A percentile compares a stretch with the other conserved stretches of the same genome.
phyloP scores from a whole-genome alignment of 768 basidiomycete genomes.

The Calocybe indica region DNA sequence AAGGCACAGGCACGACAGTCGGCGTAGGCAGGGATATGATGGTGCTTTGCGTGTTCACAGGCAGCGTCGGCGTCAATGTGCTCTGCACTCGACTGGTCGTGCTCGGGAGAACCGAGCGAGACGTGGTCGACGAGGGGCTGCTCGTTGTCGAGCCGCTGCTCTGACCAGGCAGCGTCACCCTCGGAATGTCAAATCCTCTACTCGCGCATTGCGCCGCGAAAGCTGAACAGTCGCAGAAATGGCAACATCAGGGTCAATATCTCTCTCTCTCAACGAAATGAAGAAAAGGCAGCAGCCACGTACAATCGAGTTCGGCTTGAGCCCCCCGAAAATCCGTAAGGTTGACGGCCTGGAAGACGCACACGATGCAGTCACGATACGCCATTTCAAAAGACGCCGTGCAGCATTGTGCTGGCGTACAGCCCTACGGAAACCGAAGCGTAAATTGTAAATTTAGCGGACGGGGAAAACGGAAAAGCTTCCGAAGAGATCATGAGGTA shows the following conservation, averaged over 20 bases:
- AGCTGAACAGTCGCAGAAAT: slow-evolving; percentile 5
- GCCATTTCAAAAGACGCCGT: slow-evolving; percentile 27
- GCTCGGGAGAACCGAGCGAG: too few species aligned
- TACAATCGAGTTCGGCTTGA: slow-evolving; percentile 20
- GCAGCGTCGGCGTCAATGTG: too few species aligned
- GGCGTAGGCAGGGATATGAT: too few species aligned
- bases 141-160: not conserved
- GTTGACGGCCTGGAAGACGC: slow-evolving; percentile 22
- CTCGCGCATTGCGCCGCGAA: slow-evolving; percentile 16
- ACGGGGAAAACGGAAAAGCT: not conserved
- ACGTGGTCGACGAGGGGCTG: not conserved
- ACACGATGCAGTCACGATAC: slow-evolving; percentile 38
- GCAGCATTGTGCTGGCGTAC: slow-evolving; percentile 29
- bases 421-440: slow-evolving; percentile 14
- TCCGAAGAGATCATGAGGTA: too few species aligned
- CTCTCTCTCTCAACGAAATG: too few species aligned
- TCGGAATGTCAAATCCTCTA: slow-evolving; percentile 15
- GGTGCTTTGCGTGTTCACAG: too few species aligned
- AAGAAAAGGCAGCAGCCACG: not conserved
- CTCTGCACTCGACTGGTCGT: too few species aligned
- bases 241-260: too few species aligned
- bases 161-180: slow-evolving; percentile 19
- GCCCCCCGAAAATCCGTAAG: slow-evolving; percentile 20
- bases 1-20: too few species aligned
- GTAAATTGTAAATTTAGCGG: not conserved